These are phyloP conservation scores for Solanum tarijense DNA, from an alignment of 257 asterid genomes.

Conservation along the genomic window DNA sequence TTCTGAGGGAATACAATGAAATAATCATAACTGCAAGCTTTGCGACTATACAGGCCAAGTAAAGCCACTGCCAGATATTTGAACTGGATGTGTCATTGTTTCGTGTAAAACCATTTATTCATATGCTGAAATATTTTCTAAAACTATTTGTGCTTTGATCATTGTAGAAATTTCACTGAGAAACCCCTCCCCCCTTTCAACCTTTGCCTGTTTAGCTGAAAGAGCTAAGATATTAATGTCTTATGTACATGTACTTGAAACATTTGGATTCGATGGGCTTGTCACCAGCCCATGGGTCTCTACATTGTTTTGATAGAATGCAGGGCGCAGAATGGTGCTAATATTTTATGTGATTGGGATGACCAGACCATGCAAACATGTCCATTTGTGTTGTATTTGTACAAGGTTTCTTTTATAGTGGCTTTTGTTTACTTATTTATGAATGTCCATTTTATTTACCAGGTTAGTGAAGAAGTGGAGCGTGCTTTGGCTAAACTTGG, in stretches of 20 bases:
- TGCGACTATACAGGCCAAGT: neutral
- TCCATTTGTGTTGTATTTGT: neutral
- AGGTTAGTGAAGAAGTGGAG: slow-evolving; percentile 99
- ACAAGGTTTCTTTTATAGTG: neutral
- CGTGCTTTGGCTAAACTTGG: slow-evolving; percentile 91
- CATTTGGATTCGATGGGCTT: neutral
- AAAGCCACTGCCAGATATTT: neutral
- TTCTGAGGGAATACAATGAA: neutral
- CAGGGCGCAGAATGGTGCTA: neutral
- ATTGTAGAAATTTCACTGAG: neutral
- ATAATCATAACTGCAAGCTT: neutral
- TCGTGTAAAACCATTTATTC: neutral
- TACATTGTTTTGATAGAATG: neutral
- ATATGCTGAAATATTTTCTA: neutral
- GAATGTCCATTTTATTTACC: slow-evolving; percentile 3
- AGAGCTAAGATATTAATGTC: neutral
- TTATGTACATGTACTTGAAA: neutral
- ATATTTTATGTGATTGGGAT: neutral
- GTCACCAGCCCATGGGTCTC: neutral
- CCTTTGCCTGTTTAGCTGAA: neutral
- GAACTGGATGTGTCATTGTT: neutral
- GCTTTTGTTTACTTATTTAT: neutral
- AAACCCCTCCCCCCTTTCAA: neutral
- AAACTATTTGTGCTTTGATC: neutral
- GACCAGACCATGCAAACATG: neutral